A percentile compares a stretch with the other conserved stretches of the same genome.
Evolutionary conservation across 148 eudicot species (phyloP).

Genomic region (Amaranthus cruentus): DNA sequence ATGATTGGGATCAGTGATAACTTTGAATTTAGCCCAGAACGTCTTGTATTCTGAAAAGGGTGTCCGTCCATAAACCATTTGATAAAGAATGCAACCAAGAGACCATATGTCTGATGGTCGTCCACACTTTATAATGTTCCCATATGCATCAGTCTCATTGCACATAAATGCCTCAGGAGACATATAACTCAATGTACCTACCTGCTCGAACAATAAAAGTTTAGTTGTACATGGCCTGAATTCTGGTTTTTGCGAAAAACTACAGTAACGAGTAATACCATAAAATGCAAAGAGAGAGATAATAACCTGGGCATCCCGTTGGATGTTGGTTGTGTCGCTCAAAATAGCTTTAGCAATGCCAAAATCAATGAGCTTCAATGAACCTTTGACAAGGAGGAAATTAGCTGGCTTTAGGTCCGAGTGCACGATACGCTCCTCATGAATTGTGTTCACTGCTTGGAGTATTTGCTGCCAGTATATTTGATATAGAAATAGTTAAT

Average conservation of each 20-base stretch:
- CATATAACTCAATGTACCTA: constrained; percentile 93
- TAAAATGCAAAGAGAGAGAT: neutral
- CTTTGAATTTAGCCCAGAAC: constrained; percentile 97
- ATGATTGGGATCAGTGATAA: constrained; percentile 81
- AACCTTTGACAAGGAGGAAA: constrained; percentile 93
- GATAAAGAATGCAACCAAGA: constrained; percentile 97
- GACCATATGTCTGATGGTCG: constrained; percentile 99
- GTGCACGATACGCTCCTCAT: constrained; percentile 96
- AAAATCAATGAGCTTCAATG: constrained; percentile 90
- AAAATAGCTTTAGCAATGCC: constrained; percentile 93
- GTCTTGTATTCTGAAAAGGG: constrained; percentile 91
- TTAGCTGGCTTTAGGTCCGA: constrained; percentile 95
- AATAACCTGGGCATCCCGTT: constrained; percentile 86
- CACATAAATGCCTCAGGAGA: constrained; percentile 98
- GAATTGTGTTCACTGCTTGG: constrained; percentile 91
- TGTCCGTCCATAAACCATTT: constrained; percentile 95
- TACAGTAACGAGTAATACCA: neutral
- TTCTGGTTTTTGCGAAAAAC: neutral
- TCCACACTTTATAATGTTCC: constrained; percentile 82
- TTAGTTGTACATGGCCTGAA: constrained; percentile 10
- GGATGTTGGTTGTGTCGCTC: constrained; percentile 98
- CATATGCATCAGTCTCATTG: constrained; percentile 79
- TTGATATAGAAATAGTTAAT: constrained; percentile 21
- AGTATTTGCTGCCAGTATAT: constrained; percentile 74
- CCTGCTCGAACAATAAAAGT: constrained; percentile 42